Evolutionary conservation across 768 basidiomycete species (phyloP).

Genomic region (Clitopilus passeckerianus): DNA sequence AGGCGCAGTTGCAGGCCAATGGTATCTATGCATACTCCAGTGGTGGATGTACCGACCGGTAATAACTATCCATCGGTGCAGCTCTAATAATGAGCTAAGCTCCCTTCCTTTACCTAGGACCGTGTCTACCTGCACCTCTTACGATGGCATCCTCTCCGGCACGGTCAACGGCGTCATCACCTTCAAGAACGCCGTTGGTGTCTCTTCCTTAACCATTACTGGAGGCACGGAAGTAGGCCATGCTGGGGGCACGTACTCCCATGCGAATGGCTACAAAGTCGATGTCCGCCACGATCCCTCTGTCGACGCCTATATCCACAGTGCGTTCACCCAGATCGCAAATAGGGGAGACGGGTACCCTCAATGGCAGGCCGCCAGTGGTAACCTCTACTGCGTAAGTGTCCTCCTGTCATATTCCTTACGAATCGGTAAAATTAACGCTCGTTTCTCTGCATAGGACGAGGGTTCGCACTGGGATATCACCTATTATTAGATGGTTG

Average conservation of each 20-base stretch:
- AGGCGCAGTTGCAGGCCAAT: slow-evolving; percentile 15
- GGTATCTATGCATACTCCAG: slow-evolving; percentile 21
- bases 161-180: slow-evolving; percentile 23
- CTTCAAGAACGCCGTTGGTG: slow-evolving; percentile 37
- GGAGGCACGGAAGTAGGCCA: slow-evolving; percentile 46
- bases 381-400: slow-evolving; percentile 20
- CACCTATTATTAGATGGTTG: slow-evolving; percentile 10
- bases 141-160: slow-evolving; percentile 18
- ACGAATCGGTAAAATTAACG: neutral
- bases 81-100: neutral
- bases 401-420: neutral
- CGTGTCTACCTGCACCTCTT: slow-evolving; percentile 21
- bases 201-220: slow-evolving; percentile 63
- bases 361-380: slow-evolving; percentile 20
- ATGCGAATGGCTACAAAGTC: slow-evolving; percentile 23
- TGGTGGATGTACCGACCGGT: slow-evolving; percentile 18
- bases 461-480: slow-evolving; percentile 24
- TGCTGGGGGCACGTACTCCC: slow-evolving; percentile 20
- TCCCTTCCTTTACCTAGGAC: slow-evolving; percentile 3
- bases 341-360: slow-evolving; percentile 21
- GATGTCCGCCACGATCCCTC: slow-evolving; percentile 17
- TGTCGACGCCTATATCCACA: slow-evolving; percentile 20
- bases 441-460: neutral
- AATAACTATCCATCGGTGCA: neutral
- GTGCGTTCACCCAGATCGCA: slow-evolving; percentile 17